These are phyloP conservation scores for Actinomortierella ambigua DNA, from an alignment of 371 early-diverging fungal genomes.

Conservation along the genomic window DNA sequence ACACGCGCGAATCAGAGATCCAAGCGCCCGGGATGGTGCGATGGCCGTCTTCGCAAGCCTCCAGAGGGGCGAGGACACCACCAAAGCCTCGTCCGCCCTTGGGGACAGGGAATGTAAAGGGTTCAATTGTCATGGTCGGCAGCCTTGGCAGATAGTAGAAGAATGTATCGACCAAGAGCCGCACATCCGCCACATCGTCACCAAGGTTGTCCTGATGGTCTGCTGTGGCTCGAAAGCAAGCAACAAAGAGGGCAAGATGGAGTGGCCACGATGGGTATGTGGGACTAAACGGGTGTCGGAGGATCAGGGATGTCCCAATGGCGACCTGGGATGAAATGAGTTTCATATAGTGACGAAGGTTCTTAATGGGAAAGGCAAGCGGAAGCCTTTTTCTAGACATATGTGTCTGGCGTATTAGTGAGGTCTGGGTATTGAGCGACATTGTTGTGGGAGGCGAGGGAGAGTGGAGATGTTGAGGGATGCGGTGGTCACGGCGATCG, in stretches of 20 bases:
- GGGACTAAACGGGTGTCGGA: constrained; percentile 38
- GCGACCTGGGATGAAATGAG: constrained; percentile 22
- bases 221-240: constrained; percentile 17
- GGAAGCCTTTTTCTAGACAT: background rate
- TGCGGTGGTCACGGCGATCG: too few species aligned
- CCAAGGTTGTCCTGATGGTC: constrained; percentile 31
- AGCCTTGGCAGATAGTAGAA: constrained; percentile 42
- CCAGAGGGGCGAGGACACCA: constrained; percentile 14
- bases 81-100: constrained; percentile 19
- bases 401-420: background rate
- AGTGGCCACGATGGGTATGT: constrained; percentile 38
- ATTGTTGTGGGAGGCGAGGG: too few species aligned
- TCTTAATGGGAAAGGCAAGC: constrained; percentile 25
- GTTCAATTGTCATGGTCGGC: constrained; percentile 26
- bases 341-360: constrained; percentile 30
- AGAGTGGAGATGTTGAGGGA: too few species aligned
- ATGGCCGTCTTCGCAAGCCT: constrained; percentile 18
- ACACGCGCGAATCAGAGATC: constrained; percentile 32
- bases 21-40: constrained; percentile 25
- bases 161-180: constrained; percentile 28
- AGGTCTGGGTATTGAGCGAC: constrained; percentile 4
- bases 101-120: constrained; percentile 20
- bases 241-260: constrained; percentile 37
- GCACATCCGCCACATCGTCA: constrained; percentile 32
- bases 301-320: constrained; percentile 30